These are phyloP conservation scores for Prunus salicina DNA, from an alignment of 306 rosid genomes.

Conservation along the genomic window DNA sequence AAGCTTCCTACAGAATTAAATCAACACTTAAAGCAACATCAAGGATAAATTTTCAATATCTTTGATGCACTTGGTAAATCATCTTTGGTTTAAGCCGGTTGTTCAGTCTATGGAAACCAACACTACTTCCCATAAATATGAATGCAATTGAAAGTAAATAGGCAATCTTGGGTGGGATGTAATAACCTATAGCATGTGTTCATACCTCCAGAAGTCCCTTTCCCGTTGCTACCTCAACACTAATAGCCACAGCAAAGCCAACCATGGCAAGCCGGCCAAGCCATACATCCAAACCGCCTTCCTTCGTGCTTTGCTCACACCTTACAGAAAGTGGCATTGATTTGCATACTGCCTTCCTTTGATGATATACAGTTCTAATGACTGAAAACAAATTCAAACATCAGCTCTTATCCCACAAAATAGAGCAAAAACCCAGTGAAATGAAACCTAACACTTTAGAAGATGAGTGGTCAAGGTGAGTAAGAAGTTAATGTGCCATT, in stretches of 20 bases:
- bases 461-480: background rate
- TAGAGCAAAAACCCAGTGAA: background rate
- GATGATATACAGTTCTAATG: constrained; percentile 37
- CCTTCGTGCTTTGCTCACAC: constrained; percentile 68
- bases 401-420: background rate
- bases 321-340: constrained; percentile 57
- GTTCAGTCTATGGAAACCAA: background rate
- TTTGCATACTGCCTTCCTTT: constrained; percentile 35
- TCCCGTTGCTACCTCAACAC: constrained; percentile 78
- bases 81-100: background rate
- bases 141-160: constrained; percentile 7
- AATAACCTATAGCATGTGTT: background rate
- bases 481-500: background rate
- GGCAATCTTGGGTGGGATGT: background rate
- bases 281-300: constrained; percentile 75
- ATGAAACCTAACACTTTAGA: background rate
- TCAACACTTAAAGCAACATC: background rate
- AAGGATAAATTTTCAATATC: background rate
- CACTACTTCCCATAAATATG: constrained; percentile 19
- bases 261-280: constrained; percentile 87
- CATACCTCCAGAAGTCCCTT: constrained; percentile 92
- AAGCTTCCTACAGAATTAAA: background rate
- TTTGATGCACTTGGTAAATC: background rate
- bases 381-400: constrained; percentile 38
- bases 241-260: constrained; percentile 74